Evolutionary conservation across 2,329 filamentous ascomycete species (phyloP), one percentile per base, ranked within the genome.

Genomic region (Exophiala calicioides): DNA sequence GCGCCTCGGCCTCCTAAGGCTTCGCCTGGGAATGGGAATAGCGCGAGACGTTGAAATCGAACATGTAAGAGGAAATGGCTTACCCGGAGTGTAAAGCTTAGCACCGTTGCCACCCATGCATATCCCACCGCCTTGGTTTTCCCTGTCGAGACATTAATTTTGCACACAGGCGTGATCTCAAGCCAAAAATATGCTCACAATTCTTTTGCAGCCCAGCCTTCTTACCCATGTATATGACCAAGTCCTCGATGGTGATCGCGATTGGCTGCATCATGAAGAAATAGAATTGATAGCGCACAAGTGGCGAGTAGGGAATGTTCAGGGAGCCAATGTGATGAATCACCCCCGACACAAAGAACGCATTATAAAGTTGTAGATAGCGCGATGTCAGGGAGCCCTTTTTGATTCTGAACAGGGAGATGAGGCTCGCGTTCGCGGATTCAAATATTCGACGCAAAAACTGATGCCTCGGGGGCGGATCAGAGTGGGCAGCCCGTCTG

Each of bases 231-330:
- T 49, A 50, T 10, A 52, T 50, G n/a, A 30, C 49, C 8, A 49
- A 34, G 32, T 55, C 48, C 36, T 55, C 52, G 9, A 47, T 12
- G 4, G 44, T 48, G 30, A 55, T 49, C 23, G 44, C 52, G 6
- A 52, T 41, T 4, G 52, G 48, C 41, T 55, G 52, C 31, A 52
- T 32, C 52, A 55, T 38, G 38, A 55, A 55, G 33, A 55, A 55
- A 10, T 32, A 26, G 9, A 50, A 48, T 18, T 55, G 48, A 27
- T 37, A 42, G 44, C 35, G 35, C n/a, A 36, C 44, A 12, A 40
- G 13, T 12, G 36, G 27, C 9, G 36, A 36, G 34, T 52, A 55
- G 5, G 44, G 35, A 3, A 34, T 45, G 33, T 55, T 52, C 32
- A 55, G 35, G 15, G 49, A 27, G 15, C 52, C 52, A 24, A 42